A percentile compares a stretch with the other conserved stretches of the same genome.
These are phyloP conservation scores for Emergomyces pasteurianus DNA, from an alignment of 2,329 filamentous ascomycete species.

Conservation along the genomic window DNA sequence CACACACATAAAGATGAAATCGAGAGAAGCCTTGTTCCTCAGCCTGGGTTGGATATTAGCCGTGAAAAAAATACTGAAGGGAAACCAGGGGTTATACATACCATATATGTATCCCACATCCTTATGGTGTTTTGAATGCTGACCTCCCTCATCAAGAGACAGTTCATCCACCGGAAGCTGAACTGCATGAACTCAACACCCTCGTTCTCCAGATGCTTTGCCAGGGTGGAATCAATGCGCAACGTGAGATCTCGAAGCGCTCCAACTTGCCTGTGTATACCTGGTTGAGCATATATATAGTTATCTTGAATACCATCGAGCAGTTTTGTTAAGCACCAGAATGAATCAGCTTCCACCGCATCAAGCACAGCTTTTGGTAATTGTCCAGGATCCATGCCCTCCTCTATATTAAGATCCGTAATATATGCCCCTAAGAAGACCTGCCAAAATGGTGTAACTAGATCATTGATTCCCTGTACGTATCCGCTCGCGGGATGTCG, in stretches of 20 bases:
- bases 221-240: slow-evolving; percentile 71
- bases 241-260: slow-evolving; percentile 81
- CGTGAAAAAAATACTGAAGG: slow-evolving; percentile 4
- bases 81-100: slow-evolving; percentile 34
- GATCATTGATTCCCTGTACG: slow-evolving; percentile 96
- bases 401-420: slow-evolving; percentile 82
- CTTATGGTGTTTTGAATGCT: slow-evolving; percentile 92
- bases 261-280: slow-evolving; percentile 86
- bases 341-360: slow-evolving; percentile 93
- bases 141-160: slow-evolving; percentile 92
- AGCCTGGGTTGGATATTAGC: slow-evolving; percentile 46
- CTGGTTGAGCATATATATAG: slow-evolving; percentile 94
- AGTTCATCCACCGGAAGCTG: slow-evolving; percentile 99
- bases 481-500: slow-evolving; percentile 95
- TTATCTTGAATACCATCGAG: slow-evolving; percentile 99
- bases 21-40: slow-evolving; percentile 98
- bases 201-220: slow-evolving; percentile 80
- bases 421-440: slow-evolving; percentile 93
- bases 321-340: slow-evolving; percentile 96
- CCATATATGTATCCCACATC: slow-evolving; percentile 99
- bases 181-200: slow-evolving; percentile 98
- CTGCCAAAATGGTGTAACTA: slow-evolving; percentile 96
- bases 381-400: slow-evolving; percentile 93
- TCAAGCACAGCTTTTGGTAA: slow-evolving; percentile 82
- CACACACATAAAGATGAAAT: slow-evolving; percentile 96